Conservation (phyloP, 2,329 filamentous ascomycete genomes). For the Xylariaceae sp. region DNA sequence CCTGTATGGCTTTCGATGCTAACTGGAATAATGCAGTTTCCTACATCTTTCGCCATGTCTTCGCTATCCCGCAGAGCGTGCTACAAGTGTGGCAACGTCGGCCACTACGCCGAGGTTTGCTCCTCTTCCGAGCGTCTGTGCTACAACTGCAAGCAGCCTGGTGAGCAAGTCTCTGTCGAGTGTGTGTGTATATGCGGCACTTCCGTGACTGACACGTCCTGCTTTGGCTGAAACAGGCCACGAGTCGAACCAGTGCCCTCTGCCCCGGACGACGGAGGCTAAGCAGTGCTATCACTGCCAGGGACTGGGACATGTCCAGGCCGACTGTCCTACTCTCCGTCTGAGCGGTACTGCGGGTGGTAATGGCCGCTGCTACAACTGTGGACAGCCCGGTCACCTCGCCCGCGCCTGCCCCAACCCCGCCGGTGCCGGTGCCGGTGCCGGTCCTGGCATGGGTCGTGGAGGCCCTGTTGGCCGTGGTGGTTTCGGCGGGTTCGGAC, state of each 20-base stretch:
- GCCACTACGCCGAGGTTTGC: conserved; percentile 84
- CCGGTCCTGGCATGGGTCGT: conserved; percentile 55
- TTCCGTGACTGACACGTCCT: conserved; percentile 10
- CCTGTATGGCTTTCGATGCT: conserved; percentile 32
- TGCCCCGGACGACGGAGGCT: conserved; percentile 92
- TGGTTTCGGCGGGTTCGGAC: conserved; percentile 56
- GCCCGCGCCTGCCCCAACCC: conserved; percentile 85
- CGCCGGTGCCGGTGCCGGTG: conserved; percentile 44
- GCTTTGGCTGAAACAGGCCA: conserved; percentile 57
- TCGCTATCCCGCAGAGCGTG: conserved; percentile 76
- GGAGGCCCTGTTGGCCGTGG: conserved; percentile 67
- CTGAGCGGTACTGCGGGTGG: conserved; percentile 75
- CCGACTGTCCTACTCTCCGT: conserved; percentile 94
- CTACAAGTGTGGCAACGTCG: conserved; percentile 79
- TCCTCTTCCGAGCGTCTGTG: conserved; percentile 96
- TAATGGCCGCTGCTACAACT: conserved; percentile 92
- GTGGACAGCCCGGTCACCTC: conserved; percentile 86
- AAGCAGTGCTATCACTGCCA: conserved; percentile 99
- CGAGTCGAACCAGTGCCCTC: conserved; percentile 95
- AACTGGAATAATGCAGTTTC: conserved; percentile 29
- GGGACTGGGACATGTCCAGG: conserved; percentile 95
- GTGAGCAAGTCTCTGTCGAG: conserved; percentile 32
- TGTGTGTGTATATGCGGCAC: not conserved
- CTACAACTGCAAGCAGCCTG: conserved; percentile 98
- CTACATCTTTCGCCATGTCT: conserved; percentile 54